Conservation (phyloP, 352 stramenopile species). For the Pythium myriotylum region DNA sequence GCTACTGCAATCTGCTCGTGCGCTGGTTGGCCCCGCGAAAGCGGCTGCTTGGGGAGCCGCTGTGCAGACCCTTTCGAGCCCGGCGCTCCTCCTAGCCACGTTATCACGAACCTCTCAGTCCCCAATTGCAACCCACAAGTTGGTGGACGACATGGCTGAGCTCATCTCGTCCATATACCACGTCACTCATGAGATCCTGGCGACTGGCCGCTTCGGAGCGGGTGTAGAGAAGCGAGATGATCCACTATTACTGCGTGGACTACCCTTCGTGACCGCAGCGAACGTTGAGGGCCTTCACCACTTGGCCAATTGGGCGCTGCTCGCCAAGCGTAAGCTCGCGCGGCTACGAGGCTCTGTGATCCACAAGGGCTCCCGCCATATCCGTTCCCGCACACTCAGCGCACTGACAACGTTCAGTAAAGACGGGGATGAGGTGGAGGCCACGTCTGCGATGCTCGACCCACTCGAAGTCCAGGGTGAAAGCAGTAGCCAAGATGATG, state of each 20-base stretch:
- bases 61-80: constrained; percentile 51
- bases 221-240: constrained; percentile 36
- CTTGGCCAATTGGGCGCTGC: constrained; percentile 78
- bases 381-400: constrained; percentile 42
- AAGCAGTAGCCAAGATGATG: constrained; percentile 26
- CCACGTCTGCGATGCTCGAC: constrained; percentile 11
- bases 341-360: constrained; percentile 49
- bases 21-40: not conserved
- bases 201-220: constrained; percentile 41
- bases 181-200: constrained; percentile 50
- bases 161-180: constrained; percentile 56
- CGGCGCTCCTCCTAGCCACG: constrained; percentile 69
- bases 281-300: constrained; percentile 80
- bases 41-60: constrained; percentile 28
- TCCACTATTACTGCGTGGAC: constrained; percentile 14
- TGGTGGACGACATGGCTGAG: constrained; percentile 64
- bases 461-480: constrained; percentile 12
- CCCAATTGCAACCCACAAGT: constrained; percentile 12
- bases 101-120: constrained; percentile 37
- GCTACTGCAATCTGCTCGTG: constrained; percentile 41
- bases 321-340: constrained; percentile 73
- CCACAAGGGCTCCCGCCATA: constrained; percentile 29
- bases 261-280: constrained; percentile 44
- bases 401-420: constrained; percentile 48
- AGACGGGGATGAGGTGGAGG: constrained; percentile 20